Base-by-base conservation (phyloP, 768 basidiomycete genomes). In the Leccinum barrowsii region DNA sequence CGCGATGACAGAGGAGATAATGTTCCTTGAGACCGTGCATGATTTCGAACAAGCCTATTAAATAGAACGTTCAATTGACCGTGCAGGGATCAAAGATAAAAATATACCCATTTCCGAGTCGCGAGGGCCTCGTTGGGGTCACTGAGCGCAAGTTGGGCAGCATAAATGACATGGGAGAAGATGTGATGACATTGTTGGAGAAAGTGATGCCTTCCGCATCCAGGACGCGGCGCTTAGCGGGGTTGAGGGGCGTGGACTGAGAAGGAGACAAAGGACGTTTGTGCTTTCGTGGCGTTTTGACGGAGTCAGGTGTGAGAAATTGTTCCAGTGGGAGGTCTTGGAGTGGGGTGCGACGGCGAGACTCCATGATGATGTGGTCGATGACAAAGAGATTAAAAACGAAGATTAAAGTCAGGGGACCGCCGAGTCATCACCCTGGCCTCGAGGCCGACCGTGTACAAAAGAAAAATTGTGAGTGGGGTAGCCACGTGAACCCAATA, bases 201-300 rank as follows among this genome's bases (percentile, higher is more conserved):
- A 75, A 71, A 46, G 76, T 72, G 7, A 82, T 72, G 55, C 80
- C 84, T 65, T 85, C 85, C 50, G 76, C 77, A 63, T 75, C 76
- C 60, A 88, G 76, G 51, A 89, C 81, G 55, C 88, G 83, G 52
- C 88, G 84, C 67, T 90, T 90, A 28, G 84, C 77, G 21, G 88
- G 85, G 63, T 82, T 87, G 65, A 79, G 80, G 48, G 79, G 73
- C 22, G 67, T 72, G 13, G 78, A 75, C 37, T 67, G 74, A 28
- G 77, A 79, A 1, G 87, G 85, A 26, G 87, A 87, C 64, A 80
- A 74, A 46, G 86, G 80, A 26, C 88, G 84, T 74, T 89, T 89
- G 70, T 75, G 76, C 55, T 76, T 76, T 63, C 59, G 70, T 60
- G 63, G 64, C 32, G 60, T 62, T 59, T 64, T 64, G 59, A 60